phyloP scores from a whole-genome alignment of 192 early-diverging fungal genomes.

The Coemansia sp. region DNA sequence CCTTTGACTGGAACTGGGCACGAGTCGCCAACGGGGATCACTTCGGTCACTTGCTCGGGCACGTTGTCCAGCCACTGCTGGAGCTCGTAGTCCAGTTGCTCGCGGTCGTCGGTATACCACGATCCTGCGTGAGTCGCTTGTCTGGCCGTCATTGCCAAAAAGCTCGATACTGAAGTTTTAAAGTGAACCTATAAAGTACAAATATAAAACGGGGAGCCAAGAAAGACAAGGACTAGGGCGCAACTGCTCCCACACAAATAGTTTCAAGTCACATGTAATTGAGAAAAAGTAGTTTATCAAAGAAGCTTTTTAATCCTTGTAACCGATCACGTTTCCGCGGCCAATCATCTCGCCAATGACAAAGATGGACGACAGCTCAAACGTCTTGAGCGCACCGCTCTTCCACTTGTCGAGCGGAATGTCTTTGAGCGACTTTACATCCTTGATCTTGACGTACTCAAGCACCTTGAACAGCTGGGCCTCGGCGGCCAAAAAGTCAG shows the following conservation, averaged over 20 bases:
- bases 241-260: too few relatives aligned
- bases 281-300: too few relatives aligned
- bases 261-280: too few relatives aligned
- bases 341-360: constrained; percentile 48
- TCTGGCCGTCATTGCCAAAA: constrained; percentile 22
- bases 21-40: constrained; percentile 17
- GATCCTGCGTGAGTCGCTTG: constrained; percentile 67
- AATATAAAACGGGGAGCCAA: not conserved
- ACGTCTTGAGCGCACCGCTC: constrained; percentile 51
- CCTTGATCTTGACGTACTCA: constrained; percentile 40
- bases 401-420: constrained; percentile 45
- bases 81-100: constrained; percentile 26
- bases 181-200: not conserved
- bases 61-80: constrained; percentile 37
- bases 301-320: constrained; percentile 37
- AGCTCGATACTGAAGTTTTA: not conserved
- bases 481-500: constrained; percentile 44
- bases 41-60: constrained; percentile 19
- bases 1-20: constrained; percentile 20
- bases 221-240: not conserved
- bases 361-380: constrained; percentile 52
- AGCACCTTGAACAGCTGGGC: constrained; percentile 55
- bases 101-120: constrained; percentile 64
- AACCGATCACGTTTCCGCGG: constrained; percentile 50
- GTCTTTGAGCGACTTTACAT: constrained; percentile 50